Base-by-base conservation (phyloP, 2,329 filamentous ascomycete genomes). In the Colletotrichum brevisporum region DNA sequence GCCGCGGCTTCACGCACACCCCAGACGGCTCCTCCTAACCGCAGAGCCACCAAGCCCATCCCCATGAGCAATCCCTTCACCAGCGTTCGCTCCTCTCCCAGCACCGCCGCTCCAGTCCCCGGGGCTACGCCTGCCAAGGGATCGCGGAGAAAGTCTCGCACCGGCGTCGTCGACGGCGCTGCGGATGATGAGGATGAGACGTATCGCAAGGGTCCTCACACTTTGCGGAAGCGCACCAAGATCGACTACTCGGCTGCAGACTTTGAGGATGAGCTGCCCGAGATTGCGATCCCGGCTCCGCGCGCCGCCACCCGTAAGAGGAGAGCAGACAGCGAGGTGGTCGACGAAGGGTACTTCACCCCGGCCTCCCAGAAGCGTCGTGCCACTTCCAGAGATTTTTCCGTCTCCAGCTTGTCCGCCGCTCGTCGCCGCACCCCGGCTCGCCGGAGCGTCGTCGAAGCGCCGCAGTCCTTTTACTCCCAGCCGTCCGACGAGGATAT, bases 231-330 rank as follows among this genome's bases (percentile, higher is more conserved):
- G 76, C 83, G 87, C 61, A 80, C 85, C 59, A 86, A 86, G 67
- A 82, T 89, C 71, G 87, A 89, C 77, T 89, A 89, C 80, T 86
- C 85, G 41, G 81, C 84, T 74, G 83, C 85, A 73, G 85, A 87
- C 72, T 82, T 85, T 70, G 83, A 84, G 63, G 85, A 88, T 69
- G 86, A 88, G 51, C 62, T 71, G 41, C 47, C 72, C 24, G 76
- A 77, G 3, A 69, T 71, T 60, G 68, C 69, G 13, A 60, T 71
- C 27, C 63, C 70, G 67, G 77, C 58, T 59, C 70, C 54, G 52
- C 72, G 43, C 66, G 72, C 39, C 74, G 78, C 70, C 57, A 74
- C 50, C n/a, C 76, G 45, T 76, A 77, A 71, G 75, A 76, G 71
- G 74, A 76, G 27, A 75, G 75, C 69, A 73, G 77, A 53, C 75